Evolutionary conservation across 768 basidiomycete species (phyloP).

Genomic region (Collybia sordida): DNA sequence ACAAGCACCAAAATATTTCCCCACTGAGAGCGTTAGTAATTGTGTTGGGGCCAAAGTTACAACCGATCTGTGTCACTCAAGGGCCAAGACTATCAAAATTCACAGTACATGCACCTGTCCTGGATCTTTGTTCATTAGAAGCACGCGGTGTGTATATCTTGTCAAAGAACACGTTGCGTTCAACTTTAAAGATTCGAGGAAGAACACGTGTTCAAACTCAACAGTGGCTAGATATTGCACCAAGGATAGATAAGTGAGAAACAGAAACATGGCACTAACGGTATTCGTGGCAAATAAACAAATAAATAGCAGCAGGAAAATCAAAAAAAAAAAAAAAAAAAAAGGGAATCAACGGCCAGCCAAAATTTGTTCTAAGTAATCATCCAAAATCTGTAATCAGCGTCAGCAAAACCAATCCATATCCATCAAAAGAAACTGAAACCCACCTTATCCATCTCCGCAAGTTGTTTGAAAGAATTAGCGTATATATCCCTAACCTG

Average conservation of each 20-base stretch:
- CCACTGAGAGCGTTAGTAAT: too few species aligned
- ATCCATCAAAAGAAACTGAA: neutral
- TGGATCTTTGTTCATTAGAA: too few species aligned
- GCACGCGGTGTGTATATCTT: too few species aligned
- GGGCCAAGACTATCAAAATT: too few species aligned
- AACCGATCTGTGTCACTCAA: too few species aligned
- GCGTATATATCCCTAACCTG: conserved; percentile 70
- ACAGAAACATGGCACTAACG: too few species aligned
- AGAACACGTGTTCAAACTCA: neutral
- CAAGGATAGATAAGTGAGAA: too few species aligned
- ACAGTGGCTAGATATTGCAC: neutral
- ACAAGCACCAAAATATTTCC: too few species aligned
- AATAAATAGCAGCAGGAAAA: neutral
- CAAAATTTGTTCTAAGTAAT: conserved; percentile 12
- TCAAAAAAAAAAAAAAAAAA: neutral
- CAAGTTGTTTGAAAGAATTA: conserved; percentile 67
- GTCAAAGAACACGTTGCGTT: too few species aligned
- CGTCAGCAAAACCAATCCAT: neutral
- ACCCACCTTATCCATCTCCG: conserved; percentile 76
- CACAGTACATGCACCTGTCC: too few species aligned
- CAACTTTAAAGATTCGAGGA: too few species aligned
- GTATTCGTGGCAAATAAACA: neutral
- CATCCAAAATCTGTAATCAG: neutral
- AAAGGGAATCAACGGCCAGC: conserved; percentile 5
- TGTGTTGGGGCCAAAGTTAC: too few species aligned